Conservation (phyloP, 208 protist species). For the Phytomonas sp. region DNA sequence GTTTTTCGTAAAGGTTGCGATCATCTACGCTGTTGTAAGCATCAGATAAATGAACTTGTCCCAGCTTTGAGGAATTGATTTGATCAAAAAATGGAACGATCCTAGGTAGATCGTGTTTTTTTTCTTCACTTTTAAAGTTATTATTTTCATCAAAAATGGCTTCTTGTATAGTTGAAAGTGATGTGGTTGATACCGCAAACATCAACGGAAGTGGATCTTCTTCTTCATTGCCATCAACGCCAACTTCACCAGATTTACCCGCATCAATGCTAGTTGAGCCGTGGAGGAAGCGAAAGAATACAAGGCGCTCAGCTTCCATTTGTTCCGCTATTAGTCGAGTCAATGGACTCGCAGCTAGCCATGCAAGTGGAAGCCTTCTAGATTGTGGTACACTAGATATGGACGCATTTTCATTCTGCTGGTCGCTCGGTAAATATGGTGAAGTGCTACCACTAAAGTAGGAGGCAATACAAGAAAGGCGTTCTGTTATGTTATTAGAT, state of each 20-base stretch:
- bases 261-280: background rate
- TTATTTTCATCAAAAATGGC: background rate
- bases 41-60: background rate
- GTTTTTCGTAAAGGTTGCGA: slow-evolving; percentile 1
- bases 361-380: slow-evolving; percentile 30
- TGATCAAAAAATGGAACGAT: background rate
- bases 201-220: slow-evolving; percentile 15
- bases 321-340: slow-evolving; percentile 34
- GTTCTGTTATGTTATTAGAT: background rate
- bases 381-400: slow-evolving; percentile 9
- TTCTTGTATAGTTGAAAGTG: slow-evolving; percentile 9
- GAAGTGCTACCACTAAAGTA: slow-evolving; percentile 10
- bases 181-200: slow-evolving; percentile 28
- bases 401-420: slow-evolving; percentile 7
- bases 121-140: background rate
- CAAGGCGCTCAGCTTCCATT: slow-evolving; percentile 22
- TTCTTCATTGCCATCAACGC: background rate
- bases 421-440: background rate
- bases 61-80: background rate
- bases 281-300: slow-evolving; percentile 20
- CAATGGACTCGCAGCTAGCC: slow-evolving; percentile 23
- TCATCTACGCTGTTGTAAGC: slow-evolving; percentile 1
- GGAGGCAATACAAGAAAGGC: slow-evolving; percentile 16
- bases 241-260: background rate
- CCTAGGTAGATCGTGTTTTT: background rate